These are phyloP conservation scores for Solidago caesia DNA, from an alignment of 129 eudicot species.

Conservation along the genomic window DNA sequence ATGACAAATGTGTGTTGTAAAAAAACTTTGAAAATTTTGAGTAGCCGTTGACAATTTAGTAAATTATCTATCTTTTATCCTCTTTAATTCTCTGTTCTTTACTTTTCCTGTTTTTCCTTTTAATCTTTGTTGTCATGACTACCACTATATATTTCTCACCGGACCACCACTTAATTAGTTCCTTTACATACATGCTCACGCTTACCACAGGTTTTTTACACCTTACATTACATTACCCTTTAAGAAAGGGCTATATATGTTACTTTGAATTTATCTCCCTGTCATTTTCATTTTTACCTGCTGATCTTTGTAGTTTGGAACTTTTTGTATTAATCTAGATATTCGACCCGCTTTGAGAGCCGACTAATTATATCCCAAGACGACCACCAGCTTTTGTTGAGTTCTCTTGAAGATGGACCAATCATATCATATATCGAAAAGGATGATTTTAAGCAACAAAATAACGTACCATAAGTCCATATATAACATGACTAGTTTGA, in stretches of 20 bases:
- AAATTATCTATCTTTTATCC: slow-evolving; percentile 21
- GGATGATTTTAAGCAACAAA: too few species aligned
- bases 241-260: slow-evolving; percentile 38
- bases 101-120: slow-evolving; percentile 38
- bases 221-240: slow-evolving; percentile 31
- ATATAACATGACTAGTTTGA: too few species aligned
- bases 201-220: slow-evolving; percentile 45
- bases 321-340: not conserved
- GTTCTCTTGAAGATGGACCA: too few species aligned
- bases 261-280: slow-evolving; percentile 30
- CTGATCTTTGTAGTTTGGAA: slow-evolving; percentile 15
- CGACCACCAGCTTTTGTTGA: too few species aligned
- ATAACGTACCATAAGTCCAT: too few species aligned
- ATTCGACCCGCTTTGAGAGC: too few species aligned
- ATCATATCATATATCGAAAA: too few species aligned
- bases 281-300: slow-evolving; percentile 26
- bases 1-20: slow-evolving; percentile 19
- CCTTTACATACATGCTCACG: slow-evolving; percentile 60
- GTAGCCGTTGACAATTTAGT: slow-evolving; percentile 63
- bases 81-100: slow-evolving; percentile 10
- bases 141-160: slow-evolving; percentile 27
- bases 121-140: slow-evolving; percentile 36
- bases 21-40: slow-evolving; percentile 28
- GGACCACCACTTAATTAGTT: slow-evolving; percentile 65
- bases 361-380: too few species aligned